phyloP scores from a whole-genome alignment of 495 filamentous ascomycete genomes.

The Podospora comata region DNA sequence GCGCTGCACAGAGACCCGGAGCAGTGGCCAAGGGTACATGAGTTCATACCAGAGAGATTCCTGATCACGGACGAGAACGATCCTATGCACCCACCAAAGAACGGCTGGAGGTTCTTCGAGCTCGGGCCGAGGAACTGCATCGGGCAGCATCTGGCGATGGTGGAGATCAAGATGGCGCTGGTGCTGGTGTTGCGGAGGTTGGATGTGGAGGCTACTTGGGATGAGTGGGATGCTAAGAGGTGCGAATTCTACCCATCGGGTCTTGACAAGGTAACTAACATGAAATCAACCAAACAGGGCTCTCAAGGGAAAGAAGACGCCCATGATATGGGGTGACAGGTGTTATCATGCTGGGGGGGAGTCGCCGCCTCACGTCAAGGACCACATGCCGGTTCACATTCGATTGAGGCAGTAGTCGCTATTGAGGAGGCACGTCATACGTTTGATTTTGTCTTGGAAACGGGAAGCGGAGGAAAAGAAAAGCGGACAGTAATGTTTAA shows the following conservation, averaged over 20 bases:
- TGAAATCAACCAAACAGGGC: not conserved
- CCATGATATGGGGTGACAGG: not conserved
- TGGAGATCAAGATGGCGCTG: conserved; percentile 39
- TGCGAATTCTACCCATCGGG: not conserved
- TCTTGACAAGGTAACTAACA: not conserved
- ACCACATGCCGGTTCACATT: not conserved
- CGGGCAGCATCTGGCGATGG: conserved; percentile 47
- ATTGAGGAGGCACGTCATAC: too few species aligned
- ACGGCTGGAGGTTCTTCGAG: conserved; percentile 48
- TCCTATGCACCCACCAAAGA: conserved; percentile 28
- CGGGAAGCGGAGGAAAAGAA: too few species aligned
- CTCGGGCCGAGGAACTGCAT: conserved; percentile 50
- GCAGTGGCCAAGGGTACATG: conserved; percentile 24
- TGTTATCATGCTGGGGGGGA: not conserved
- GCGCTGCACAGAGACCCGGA: conserved; percentile 28
- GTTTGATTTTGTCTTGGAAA: too few species aligned
- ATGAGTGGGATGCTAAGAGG: not conserved
- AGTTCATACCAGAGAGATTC: conserved; percentile 47
- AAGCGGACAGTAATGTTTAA: too few species aligned
- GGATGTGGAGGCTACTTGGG: not conserved
- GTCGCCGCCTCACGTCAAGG: not conserved
- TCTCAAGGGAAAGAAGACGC: not conserved
- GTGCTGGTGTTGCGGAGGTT: not conserved
- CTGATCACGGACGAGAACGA: conserved; percentile 25
- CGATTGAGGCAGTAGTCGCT: not conserved